A percentile compares a stretch with the other conserved stretches of the same genome.
Conservation (phyloP, 352 stramenopile species). For the Pythium rhizo-oryzae region DNA sequence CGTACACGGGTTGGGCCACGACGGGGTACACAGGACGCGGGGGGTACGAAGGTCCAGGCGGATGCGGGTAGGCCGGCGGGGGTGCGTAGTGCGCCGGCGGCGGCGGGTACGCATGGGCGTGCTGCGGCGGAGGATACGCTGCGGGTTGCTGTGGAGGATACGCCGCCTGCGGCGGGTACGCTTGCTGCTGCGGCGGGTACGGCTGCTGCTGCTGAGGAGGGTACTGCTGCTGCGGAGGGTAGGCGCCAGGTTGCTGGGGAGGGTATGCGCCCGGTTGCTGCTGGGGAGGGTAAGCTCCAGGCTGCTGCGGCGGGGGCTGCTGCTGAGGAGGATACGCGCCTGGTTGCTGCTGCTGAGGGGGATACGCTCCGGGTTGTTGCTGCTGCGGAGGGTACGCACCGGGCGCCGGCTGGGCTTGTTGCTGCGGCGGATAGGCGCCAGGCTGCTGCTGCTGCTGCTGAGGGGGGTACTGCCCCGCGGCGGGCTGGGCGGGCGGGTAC, state of each 20-base stretch:
- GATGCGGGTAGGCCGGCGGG: slow-evolving; percentile 25
- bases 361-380: slow-evolving; percentile 6
- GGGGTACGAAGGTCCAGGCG: slow-evolving; percentile 29
- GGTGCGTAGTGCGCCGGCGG: slow-evolving; percentile 28
- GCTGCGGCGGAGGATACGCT: slow-evolving; percentile 20
- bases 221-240: slow-evolving; percentile 15
- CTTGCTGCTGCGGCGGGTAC: slow-evolving; percentile 1
- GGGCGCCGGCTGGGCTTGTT: slow-evolving; percentile 17
- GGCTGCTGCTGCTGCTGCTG: slow-evolving; percentile 21
- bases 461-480: slow-evolving; percentile 19
- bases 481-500: slow-evolving; percentile 15
- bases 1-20: slow-evolving; percentile 31
- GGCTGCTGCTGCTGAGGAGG: slow-evolving; percentile 2
- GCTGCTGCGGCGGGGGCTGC: slow-evolving; percentile 3
- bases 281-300: slow-evolving; percentile 25
- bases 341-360: slow-evolving; percentile 16
- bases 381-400: slow-evolving; percentile 29
- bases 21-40: slow-evolving; percentile 21
- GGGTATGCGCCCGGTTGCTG: slow-evolving; percentile 23
- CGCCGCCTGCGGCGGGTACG: slow-evolving; percentile 18
- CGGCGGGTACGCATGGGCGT: slow-evolving; percentile 23
- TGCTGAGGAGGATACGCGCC: slow-evolving; percentile 9
- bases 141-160: slow-evolving; percentile 35
- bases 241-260: slow-evolving; percentile 22
- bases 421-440: slow-evolving; percentile 20